Conservation (phyloP, 208 protist species). For the Trichomonas vaginalis region DNA sequence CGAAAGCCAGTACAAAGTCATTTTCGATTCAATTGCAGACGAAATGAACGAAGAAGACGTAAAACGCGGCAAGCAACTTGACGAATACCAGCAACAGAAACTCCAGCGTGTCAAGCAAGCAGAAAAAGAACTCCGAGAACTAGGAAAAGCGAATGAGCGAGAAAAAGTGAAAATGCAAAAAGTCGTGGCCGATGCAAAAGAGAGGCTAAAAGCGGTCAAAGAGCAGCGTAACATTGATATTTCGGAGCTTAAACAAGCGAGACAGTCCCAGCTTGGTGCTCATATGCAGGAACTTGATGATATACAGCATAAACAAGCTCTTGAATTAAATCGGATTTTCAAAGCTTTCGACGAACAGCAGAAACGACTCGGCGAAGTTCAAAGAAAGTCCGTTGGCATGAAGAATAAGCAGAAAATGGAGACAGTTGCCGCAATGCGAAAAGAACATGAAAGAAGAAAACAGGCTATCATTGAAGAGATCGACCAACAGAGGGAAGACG, state of each 20-base stretch:
- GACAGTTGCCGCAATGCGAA: not conserved
- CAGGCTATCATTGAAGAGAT: not conserved
- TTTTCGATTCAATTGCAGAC: not conserved
- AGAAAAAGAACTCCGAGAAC: not conserved
- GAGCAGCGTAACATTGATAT: not conserved
- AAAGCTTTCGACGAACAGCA: not conserved
- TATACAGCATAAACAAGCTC: not conserved
- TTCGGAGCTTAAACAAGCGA: not conserved
- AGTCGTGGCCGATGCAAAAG: not conserved
- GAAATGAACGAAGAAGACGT: not conserved
- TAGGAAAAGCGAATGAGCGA: not conserved
- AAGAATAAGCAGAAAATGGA: not conserved
- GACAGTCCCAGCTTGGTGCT: not conserved
- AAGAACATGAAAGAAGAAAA: conserved; percentile 6
- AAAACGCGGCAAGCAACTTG: not conserved
- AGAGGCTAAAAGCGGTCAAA: not conserved
- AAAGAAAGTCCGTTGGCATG: not conserved
- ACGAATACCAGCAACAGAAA: not conserved
- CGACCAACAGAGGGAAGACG: not conserved
- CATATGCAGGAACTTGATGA: not conserved
- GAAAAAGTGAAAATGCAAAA: not conserved
- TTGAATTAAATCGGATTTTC: not conserved
- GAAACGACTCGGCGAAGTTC: not conserved
- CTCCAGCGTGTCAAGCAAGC: not conserved
- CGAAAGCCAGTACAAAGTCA: not conserved